Percentiles rank a stretch among this genome's conserved stretches.
phyloP scores from a whole-genome alignment of 352 stramenopile genomes.

The Phytophthora ramorum region DNA sequence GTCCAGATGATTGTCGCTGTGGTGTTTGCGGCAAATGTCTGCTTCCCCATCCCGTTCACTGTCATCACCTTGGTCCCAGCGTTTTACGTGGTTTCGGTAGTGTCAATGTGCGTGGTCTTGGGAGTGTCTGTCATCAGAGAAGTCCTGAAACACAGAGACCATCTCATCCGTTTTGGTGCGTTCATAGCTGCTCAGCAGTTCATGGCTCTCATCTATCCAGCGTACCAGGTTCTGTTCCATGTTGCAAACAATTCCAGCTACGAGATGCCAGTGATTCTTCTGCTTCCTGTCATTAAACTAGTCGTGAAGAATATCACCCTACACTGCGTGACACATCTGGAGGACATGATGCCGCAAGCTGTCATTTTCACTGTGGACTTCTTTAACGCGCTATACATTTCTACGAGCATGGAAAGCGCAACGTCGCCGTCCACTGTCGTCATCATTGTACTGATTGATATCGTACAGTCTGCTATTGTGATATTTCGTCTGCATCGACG shows the following conservation, averaged over 20 bases:
- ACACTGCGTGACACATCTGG: constrained; percentile 23
- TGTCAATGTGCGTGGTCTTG: constrained; percentile 1
- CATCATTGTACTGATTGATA: constrained; percentile 33
- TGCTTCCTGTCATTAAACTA: constrained; percentile 36
- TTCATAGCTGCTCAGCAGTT: constrained; percentile 25
- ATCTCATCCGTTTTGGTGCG: constrained; percentile 6
- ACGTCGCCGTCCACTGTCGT: constrained; percentile 27
- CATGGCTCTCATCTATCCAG: constrained; percentile 25
- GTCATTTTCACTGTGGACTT: constrained; percentile 41
- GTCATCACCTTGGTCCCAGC: constrained; percentile 24
- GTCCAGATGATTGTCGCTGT: constrained; percentile 17
- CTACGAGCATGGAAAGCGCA: constrained; percentile 34
- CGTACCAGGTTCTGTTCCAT: constrained; percentile 25
- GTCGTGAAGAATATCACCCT: constrained; percentile 35
- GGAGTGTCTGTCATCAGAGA: constrained; percentile 11
- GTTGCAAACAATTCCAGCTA: constrained; percentile 8
- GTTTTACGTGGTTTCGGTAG: constrained; percentile 14
- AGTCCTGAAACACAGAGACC: constrained; percentile 6
- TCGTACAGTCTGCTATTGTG: constrained; percentile 11
- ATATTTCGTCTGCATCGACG: constrained; percentile 21
- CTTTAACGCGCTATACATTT: constrained; percentile 38
- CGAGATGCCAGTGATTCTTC: constrained; percentile 25
- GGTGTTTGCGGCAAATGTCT: constrained; percentile 18
- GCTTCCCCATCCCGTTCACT: constrained; percentile 36
- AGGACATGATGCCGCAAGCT: constrained; percentile 46